Percentiles rank a stretch among this genome's conserved stretches.
Conservation (phyloP, 257 asterid species). For the Solanum pinnatisectum region DNA sequence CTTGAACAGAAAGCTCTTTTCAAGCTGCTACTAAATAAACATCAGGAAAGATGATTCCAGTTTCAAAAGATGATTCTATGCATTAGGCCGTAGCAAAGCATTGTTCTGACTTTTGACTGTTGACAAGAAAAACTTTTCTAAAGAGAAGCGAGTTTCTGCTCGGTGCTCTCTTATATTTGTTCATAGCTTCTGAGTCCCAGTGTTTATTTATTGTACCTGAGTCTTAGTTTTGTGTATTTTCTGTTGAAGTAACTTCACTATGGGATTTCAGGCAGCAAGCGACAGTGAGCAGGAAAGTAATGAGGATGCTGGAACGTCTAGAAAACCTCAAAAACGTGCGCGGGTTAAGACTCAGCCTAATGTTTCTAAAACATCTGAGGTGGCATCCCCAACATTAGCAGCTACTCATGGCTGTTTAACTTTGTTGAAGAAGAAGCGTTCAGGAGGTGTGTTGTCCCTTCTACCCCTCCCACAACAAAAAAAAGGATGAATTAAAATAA, state of each 20-base stretch:
- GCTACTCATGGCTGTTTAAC: constrained; percentile 46
- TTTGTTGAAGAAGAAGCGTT: constrained; percentile 68
- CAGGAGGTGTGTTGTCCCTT: constrained; percentile 56
- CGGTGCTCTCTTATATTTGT: not conserved
- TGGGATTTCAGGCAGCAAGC: constrained; percentile 63
- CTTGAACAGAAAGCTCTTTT: not conserved
- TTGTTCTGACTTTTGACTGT: not conserved
- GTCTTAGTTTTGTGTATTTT: not conserved
- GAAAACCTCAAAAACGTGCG: constrained; percentile 66
- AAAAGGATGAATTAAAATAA: not conserved
- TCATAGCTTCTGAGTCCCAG: not conserved
- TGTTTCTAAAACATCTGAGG: constrained; percentile 37
- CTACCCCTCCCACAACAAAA: not conserved
- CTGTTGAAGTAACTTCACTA: constrained; percentile 6
- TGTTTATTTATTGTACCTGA: not conserved
- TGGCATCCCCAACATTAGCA: constrained; percentile 33
- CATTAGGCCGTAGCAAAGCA: not conserved
- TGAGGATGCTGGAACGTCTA: constrained; percentile 68
- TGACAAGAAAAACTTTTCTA: not conserved
- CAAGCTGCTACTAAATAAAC: not conserved
- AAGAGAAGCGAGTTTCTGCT: not conserved
- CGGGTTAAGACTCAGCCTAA: constrained; percentile 52
- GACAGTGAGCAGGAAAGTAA: constrained; percentile 85
- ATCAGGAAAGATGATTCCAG: not conserved
- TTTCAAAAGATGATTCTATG: not conserved